Evolutionary conservation across 2,329 filamentous ascomycete genomes (phyloP).

Genomic region (Xylaria sp.): DNA sequence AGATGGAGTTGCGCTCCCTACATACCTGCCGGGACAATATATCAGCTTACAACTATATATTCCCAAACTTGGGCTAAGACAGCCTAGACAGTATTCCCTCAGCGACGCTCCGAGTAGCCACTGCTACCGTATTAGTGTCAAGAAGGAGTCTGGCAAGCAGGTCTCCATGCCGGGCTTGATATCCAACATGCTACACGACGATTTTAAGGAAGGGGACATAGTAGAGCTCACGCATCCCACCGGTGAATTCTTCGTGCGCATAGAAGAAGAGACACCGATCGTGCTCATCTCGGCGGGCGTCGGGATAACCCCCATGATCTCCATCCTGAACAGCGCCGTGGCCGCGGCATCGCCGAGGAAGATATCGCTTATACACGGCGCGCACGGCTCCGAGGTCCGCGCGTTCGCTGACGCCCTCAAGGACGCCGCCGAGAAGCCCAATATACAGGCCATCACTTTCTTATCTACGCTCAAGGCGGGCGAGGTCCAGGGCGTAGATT

Average conservation of each 20-base stretch:
- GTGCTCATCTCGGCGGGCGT: slow-evolving; percentile 76
- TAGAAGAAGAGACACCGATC: slow-evolving; percentile 62
- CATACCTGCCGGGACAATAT: slow-evolving; percentile 78
- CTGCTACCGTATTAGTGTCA: slow-evolving; percentile 80
- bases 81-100: slow-evolving; percentile 81
- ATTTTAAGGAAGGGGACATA: slow-evolving; percentile 61
- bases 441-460: slow-evolving; percentile 68
- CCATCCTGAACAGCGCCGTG: slow-evolving; percentile 67
- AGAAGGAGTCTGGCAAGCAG: slow-evolving; percentile 64
- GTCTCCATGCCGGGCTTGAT: slow-evolving; percentile 59
- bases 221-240: slow-evolving; percentile 66
- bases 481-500: slow-evolving; percentile 64
- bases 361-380: slow-evolving; percentile 72
- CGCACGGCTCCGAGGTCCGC: slow-evolving; percentile 60
- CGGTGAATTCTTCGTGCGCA: slow-evolving; percentile 72
- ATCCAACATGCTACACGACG: slow-evolving; percentile 63
- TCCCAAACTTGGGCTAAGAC: slow-evolving; percentile 69
- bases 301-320: slow-evolving; percentile 73
- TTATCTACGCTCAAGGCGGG: slow-evolving; percentile 60
- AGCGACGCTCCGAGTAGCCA: slow-evolving; percentile 65
- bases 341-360: slow-evolving; percentile 53
- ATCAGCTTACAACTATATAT: slow-evolving; percentile 73
- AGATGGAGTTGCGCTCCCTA: slow-evolving; percentile 67
- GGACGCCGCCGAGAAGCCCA: slow-evolving; percentile 55
- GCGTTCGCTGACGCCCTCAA: slow-evolving; percentile 67